Evolutionary conservation across 2,329 filamentous ascomycete genomes (phyloP), one percentile per base, ranked within the genome.

Genomic region (Fusarium longipes): DNA sequence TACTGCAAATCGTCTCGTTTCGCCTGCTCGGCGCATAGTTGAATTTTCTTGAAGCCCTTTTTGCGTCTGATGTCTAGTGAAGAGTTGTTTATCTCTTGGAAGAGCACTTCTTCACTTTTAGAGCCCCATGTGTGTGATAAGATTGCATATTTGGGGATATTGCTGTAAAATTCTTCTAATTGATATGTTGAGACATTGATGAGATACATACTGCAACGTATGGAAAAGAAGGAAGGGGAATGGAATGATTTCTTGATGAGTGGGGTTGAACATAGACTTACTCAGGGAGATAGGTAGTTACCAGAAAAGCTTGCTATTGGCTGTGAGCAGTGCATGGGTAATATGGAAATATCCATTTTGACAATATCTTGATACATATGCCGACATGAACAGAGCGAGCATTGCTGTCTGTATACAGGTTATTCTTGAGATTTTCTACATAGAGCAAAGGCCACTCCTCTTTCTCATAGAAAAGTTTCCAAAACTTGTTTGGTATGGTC

Each of bases 401-500:
- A 8, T 25, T 8, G 6, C 25, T n/a, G 25, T 25, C 8, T 25
- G 25, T 25, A 27, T 27, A 27, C 11, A 27, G 27, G 27, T 27
- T 6, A 27, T 10, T 27, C 27, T 3, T 27, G 6, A 27, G 8
- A 8, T 7, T 27, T 27, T 9, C 8, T 27, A 27, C 3, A 27
- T 15, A 40, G 5, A 14, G 11, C 14, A 40, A 24, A 40, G 5
- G 3, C 8, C 4, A 17, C 25, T 17, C 2, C 18, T 7, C 8
- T 15, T 36, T 8, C 12, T 39, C 33, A 65, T 24, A 72, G 12
- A 55, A 68, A 64, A 2, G 67, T 55, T 15, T 20, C 17, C 18
- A 80, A 59, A 52, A 79, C 54, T 48, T 78, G 57, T 55, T 72
- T 65, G 8, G 77, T 78, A 44, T 79, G 76, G 0, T 73, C 70